Evolutionary conservation across 2,329 filamentous ascomycete genomes (phyloP).

Genomic region (Metarhizium sp.): DNA sequence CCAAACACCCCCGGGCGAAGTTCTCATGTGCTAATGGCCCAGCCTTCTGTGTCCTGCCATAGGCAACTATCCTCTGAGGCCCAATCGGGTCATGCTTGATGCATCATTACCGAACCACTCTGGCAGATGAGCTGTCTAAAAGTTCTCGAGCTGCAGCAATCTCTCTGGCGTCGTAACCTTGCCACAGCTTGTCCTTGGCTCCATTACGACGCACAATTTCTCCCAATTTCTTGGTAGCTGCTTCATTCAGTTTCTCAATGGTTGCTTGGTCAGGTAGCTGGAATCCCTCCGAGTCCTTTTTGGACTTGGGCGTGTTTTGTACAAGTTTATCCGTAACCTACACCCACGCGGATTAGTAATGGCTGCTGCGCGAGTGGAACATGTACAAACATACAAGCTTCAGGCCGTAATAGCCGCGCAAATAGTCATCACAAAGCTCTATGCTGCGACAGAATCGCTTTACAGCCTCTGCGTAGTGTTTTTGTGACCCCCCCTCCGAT

Average conservation of each 20-base stretch:
- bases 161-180: slow-evolving; percentile 64
- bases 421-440: slow-evolving; percentile 86
- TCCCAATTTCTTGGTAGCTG: slow-evolving; percentile 63
- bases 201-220: slow-evolving; percentile 63
- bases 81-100: neutral
- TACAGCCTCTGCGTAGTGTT: slow-evolving; percentile 60
- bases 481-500: slow-evolving; percentile 30
- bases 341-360: slow-evolving; percentile 5
- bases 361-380: neutral
- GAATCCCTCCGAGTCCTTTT: slow-evolving; percentile 42
- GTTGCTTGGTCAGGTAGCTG: slow-evolving; percentile 46
- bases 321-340: slow-evolving; percentile 44
- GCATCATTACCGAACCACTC: slow-evolving; percentile 30
- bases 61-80: neutral
- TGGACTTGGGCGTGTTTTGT: slow-evolving; percentile 28
- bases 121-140: slow-evolving; percentile 42
- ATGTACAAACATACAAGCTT: slow-evolving; percentile 51
- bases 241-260: slow-evolving; percentile 59
- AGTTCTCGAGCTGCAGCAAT: slow-evolving; percentile 62
- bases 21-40: neutral
- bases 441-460: slow-evolving; percentile 84
- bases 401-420: slow-evolving; percentile 87
- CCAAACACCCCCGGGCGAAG: neutral
- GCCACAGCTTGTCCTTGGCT: slow-evolving; percentile 55
- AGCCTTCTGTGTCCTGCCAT: neutral